phyloP scores from a whole-genome alignment of 305 asterid genomes.

The Caryopteris hybrid region DNA sequence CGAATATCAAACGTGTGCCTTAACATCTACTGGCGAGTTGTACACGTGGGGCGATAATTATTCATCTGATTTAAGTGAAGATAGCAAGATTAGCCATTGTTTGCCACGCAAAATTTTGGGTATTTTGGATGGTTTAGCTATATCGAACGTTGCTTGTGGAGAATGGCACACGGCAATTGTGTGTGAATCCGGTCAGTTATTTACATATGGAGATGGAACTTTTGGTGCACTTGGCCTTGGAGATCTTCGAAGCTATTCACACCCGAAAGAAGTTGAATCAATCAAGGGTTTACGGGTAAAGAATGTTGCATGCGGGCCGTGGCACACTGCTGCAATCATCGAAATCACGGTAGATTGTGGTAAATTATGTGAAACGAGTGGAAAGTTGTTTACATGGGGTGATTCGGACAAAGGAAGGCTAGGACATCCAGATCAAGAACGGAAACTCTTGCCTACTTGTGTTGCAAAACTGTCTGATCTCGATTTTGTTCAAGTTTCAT shows the following conservation, averaged over 20 bases:
- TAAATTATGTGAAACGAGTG: not conserved
- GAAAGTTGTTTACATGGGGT: constrained; percentile 20
- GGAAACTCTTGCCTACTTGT: constrained; percentile 12
- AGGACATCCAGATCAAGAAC: constrained; percentile 16
- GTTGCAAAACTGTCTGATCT: not conserved
- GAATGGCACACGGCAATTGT: constrained; percentile 19
- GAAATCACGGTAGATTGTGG: not conserved
- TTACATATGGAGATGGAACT: constrained; percentile 12
- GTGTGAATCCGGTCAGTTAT: constrained; percentile 3
- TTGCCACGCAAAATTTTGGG: constrained; percentile 4
- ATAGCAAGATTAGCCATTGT: not conserved
- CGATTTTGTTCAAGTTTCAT: constrained; percentile 14
- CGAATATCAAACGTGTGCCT: constrained; percentile 9
- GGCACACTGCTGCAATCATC: constrained; percentile 25
- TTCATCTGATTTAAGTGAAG: not conserved
- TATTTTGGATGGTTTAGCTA: not conserved
- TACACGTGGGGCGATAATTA: constrained; percentile 15
- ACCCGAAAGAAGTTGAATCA: constrained; percentile 14
- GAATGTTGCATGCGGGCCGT: constrained; percentile 12
- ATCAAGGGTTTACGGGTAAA: constrained; percentile 1
- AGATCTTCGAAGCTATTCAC: not conserved
- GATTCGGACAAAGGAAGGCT: constrained; percentile 24
- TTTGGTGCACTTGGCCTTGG: constrained; percentile 24
- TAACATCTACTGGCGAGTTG: constrained; percentile 8
- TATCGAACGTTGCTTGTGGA: constrained; percentile 7